These are phyloP conservation scores for Elongisporangium undulatum DNA, from an alignment of 352 stramenopile genomes.

Conservation along the genomic window DNA sequence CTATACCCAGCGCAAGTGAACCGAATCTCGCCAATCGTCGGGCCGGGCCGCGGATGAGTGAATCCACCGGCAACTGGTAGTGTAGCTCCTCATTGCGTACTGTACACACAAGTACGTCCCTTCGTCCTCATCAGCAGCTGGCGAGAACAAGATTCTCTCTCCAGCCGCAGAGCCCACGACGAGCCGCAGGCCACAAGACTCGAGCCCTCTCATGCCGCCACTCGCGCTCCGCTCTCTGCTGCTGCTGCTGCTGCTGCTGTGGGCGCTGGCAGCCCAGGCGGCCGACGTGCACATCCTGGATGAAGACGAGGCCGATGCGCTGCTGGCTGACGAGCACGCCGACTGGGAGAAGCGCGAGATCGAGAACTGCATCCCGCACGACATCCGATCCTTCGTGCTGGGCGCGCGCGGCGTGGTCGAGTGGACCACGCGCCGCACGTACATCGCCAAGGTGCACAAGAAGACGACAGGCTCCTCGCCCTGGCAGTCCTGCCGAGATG, in stretches of 20 bases:
- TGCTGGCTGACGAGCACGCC: constrained; percentile 42
- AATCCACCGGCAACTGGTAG: too few species aligned
- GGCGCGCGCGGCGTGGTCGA: constrained; percentile 49
- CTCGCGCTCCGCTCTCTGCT: constrained; percentile 1
- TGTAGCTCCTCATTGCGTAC: background rate
- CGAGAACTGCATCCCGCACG: constrained; percentile 82
- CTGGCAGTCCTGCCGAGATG: constrained; percentile 70
- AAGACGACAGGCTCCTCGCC: constrained; percentile 35
- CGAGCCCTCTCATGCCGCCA: background rate
- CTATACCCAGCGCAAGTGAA: background rate
- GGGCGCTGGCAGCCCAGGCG: background rate
- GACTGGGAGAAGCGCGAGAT: constrained; percentile 78
- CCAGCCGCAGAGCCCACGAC: background rate
- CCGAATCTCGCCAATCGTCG: background rate
- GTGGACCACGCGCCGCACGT: constrained; percentile 68
- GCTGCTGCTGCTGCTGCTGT: constrained; percentile 5
- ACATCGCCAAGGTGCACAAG: constrained; percentile 58
- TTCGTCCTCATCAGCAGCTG: background rate
- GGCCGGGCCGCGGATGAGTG: background rate
- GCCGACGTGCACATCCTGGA: constrained; percentile 28
- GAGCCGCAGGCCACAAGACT: background rate
- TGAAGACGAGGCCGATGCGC: constrained; percentile 26
- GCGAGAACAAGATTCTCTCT: background rate
- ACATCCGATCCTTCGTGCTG: constrained; percentile 69
- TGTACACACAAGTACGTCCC: background rate